These are phyloP conservation scores for Entophlyctis luteolus DNA, from an alignment of 192 early-diverging fungal genomes.

Conservation along the genomic window DNA sequence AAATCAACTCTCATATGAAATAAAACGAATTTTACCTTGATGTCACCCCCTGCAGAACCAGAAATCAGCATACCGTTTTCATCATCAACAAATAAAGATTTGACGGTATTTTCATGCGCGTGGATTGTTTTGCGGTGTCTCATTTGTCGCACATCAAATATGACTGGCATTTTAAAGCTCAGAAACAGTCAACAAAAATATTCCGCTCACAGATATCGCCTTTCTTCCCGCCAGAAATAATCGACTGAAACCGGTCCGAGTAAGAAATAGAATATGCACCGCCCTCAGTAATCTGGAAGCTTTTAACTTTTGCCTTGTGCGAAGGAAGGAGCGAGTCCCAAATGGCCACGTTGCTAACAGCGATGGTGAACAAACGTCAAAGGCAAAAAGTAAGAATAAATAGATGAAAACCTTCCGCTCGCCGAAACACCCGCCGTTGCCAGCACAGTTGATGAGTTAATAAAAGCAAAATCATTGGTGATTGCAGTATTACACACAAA, in stretches of 20 bases:
- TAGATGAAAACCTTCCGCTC: constrained; percentile 34
- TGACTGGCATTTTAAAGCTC: constrained; percentile 39
- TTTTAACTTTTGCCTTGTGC: constrained; percentile 58
- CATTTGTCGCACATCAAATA: constrained; percentile 70
- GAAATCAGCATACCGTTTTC: constrained; percentile 56
- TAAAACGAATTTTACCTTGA: no score
- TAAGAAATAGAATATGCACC: constrained; percentile 67
- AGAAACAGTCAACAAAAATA: background rate
- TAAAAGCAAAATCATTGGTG: constrained; percentile 70
- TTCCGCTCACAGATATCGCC: constrained; percentile 67
- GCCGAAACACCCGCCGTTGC: constrained; percentile 69
- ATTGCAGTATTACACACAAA: constrained; percentile 55
- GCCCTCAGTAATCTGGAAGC: constrained; percentile 56
- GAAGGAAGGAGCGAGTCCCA: constrained; percentile 76
- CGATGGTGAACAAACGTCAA: background rate
- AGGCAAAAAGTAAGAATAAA: background rate
- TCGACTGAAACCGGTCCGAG: constrained; percentile 53
- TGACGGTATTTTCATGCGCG: constrained; percentile 66
- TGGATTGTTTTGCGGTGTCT: constrained; percentile 60
- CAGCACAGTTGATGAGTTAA: constrained; percentile 66
- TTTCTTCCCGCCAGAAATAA: constrained; percentile 70
- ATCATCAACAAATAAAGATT: constrained; percentile 61
- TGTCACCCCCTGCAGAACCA: constrained; percentile 65
- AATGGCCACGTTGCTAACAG: constrained; percentile 60
- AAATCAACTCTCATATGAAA: no score